Evolutionary conservation across 2,329 filamentous ascomycete species (phyloP).

Genomic region (Arthrobotrys musiformis): DNA sequence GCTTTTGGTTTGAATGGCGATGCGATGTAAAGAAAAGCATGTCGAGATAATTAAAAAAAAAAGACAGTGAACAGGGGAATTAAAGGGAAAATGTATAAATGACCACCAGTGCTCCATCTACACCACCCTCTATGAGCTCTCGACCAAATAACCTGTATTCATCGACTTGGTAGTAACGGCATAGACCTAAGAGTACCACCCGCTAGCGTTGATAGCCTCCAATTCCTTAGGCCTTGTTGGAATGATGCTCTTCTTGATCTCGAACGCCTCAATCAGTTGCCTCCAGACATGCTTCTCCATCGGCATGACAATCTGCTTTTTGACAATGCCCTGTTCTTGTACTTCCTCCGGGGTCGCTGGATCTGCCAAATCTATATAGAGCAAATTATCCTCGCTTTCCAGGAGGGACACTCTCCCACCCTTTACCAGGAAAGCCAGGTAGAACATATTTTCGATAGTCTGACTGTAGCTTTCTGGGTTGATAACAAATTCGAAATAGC

Average conservation of each 20-base stretch:
- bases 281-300: constrained; percentile 88
- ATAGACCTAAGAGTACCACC: constrained; percentile 58
- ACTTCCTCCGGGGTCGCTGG: constrained; percentile 66
- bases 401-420: constrained; percentile 80
- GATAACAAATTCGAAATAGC: constrained; percentile 85
- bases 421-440: constrained; percentile 90
- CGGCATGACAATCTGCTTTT: constrained; percentile 83
- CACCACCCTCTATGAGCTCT: background rate
- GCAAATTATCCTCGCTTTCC: constrained; percentile 73
- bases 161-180: background rate
- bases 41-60: background rate
- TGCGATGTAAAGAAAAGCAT: too few species aligned
- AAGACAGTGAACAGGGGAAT: background rate
- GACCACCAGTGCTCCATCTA: background rate
- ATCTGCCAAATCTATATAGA: constrained; percentile 66
- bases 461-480: constrained; percentile 93
- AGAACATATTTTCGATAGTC: constrained; percentile 96
- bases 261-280: constrained; percentile 78
- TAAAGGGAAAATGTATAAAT: background rate
- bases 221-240: constrained; percentile 76
- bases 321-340: constrained; percentile 64
- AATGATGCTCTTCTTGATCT: constrained; percentile 83
- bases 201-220: constrained; percentile 56
- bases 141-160: background rate
- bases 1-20: constrained; percentile 8